Base-by-base conservation (phyloP, 495 filamentous ascomycete species). In the Tuber microsphaerosporum region DNA sequence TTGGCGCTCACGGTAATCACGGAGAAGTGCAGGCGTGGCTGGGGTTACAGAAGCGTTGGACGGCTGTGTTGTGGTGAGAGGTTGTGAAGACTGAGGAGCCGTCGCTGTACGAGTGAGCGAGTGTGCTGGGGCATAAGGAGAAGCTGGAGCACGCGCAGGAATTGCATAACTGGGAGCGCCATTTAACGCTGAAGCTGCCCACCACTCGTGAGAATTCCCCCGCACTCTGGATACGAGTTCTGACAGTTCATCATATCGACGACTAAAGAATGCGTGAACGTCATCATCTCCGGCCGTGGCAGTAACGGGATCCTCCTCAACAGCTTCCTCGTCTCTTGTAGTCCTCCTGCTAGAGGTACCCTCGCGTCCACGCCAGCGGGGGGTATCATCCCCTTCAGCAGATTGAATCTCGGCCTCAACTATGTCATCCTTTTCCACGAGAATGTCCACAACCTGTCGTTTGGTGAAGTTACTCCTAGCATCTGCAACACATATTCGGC, bases 401-500 rank as follows among this genome's bases (percentile, higher is more conserved):
- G 78, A 80, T 71, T 81, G 72, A 70, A 83, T 44, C 39, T 79
- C 81, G 44, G 77, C 76, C 69, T 81, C 75, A 26, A 77, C 72
- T 22, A 83, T 56, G 12, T 81, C 79, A 51, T 83, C 76, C 68
- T 79, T 81, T 39, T 80, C 81, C 42, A 76, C 77, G 39, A 83
- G 75, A 48, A 83, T 70, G 70, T 83, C 79, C 42, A 83, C 76
- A 45, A 92, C 88, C 82, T 99, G 95, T 45, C 92, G 89, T 42
- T 90, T 90, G 37, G 87, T 84, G 76, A 97, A 93, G 34, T 90
- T 89, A 75, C 89, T 89, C 37, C 95, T 91, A 37, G 94, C 85
- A 85, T 99, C 95, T 4, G 92, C 92, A 69, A 98, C 86, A 17
- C 93, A 94, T 46, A 94, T 88, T 77, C 92, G 88, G 14, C 93